These are phyloP conservation scores for Dalechampia spathulata DNA, from an alignment of 441 rosid species.

Conservation along the genomic window DNA sequence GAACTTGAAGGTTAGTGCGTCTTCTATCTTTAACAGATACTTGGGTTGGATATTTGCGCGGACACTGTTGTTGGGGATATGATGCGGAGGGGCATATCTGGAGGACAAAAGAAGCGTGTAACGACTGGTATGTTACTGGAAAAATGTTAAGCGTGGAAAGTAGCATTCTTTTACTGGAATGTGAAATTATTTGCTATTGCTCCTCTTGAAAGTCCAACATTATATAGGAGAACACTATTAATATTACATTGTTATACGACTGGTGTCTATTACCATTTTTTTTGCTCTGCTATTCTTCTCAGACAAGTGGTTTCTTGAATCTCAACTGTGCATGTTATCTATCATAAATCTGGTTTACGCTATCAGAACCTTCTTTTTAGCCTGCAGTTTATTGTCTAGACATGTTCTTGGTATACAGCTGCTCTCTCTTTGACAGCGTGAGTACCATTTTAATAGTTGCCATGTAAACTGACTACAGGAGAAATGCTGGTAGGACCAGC, in stretches of 20 bases:
- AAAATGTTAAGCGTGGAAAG: neutral
- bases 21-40: slow-evolving; percentile 42
- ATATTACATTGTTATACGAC: too few species aligned
- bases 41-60: slow-evolving; percentile 80
- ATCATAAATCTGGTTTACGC: neutral
- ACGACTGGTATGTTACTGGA: slow-evolving; percentile 50
- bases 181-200: neutral
- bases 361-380: neutral
- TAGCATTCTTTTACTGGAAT: neutral
- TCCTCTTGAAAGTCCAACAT: too few species aligned
- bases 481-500: slow-evolving; percentile 97
- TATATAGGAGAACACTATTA: too few species aligned
- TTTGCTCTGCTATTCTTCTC: neutral
- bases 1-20: slow-evolving; percentile 6
- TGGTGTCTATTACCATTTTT: neutral
- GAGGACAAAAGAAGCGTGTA: too few species aligned
- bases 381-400: neutral
- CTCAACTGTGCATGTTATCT: neutral
- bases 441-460: slow-evolving; percentile 9
- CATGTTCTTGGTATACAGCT: neutral
- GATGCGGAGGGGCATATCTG: slow-evolving; percentile 92
- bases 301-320: neutral
- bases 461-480: slow-evolving; percentile 37
- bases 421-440: neutral
- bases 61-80: slow-evolving; percentile 71